A percentile compares a stretch with the other conserved stretches of the same genome.
These are phyloP conservation scores for Scutellaria barbata DNA, from an alignment of 257 asterid genomes.

Conservation along the genomic window DNA sequence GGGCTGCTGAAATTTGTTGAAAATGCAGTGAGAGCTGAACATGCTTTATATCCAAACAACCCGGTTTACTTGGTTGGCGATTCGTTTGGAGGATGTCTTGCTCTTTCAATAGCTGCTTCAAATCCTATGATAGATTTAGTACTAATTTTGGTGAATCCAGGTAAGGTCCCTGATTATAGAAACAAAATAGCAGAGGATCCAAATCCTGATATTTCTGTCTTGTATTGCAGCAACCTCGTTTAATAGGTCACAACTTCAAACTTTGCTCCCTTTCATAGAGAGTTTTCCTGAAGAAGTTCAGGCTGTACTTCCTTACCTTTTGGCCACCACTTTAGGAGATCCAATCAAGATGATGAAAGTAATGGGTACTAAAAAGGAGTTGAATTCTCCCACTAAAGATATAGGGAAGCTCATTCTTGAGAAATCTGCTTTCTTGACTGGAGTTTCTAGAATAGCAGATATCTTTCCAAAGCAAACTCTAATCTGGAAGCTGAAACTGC, in stretches of 20 bases:
- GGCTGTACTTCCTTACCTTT: conserved; percentile 43
- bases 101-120: conserved; percentile 65
- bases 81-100: conserved; percentile 65
- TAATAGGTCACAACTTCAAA: conserved; percentile 48
- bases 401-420: conserved; percentile 36
- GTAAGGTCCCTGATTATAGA: conserved; percentile 28
- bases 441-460: conserved; percentile 30
- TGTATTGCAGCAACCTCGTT: conserved; percentile 63
- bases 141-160: conserved; percentile 61
- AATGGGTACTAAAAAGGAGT: background rate
- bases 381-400: conserved; percentile 33
- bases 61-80: conserved; percentile 67
- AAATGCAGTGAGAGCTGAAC: conserved; percentile 42
- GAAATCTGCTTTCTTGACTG: conserved; percentile 35
- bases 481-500: conserved; percentile 51
- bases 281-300: conserved; percentile 44
- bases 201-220: background rate
- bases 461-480: conserved; percentile 43
- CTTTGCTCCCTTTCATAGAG: conserved; percentile 50
- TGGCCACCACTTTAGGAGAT: conserved; percentile 41
- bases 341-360: conserved; percentile 54
- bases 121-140: conserved; percentile 56
- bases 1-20: conserved; percentile 54
- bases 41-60: conserved; percentile 41
- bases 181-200: too few species aligned